These are phyloP conservation scores for Solanum bukasovii DNA, from an alignment of 257 asterid species.

Conservation along the genomic window DNA sequence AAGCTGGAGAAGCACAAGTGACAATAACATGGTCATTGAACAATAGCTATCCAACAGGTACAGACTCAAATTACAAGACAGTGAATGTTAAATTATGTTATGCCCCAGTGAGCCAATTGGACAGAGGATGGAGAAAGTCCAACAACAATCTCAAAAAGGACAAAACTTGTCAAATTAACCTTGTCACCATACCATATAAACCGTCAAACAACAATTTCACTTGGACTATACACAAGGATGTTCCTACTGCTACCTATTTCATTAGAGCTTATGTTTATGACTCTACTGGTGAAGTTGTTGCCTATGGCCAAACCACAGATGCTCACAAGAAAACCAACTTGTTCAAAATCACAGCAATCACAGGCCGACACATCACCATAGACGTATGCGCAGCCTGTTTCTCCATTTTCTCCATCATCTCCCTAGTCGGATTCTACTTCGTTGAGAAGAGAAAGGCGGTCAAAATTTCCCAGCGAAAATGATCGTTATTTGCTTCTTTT, in stretches of 20 bases:
- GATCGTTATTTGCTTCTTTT: background rate
- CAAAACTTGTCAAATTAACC: slow-evolving; percentile 59
- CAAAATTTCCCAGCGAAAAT: slow-evolving; percentile 12
- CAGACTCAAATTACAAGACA: slow-evolving; percentile 34
- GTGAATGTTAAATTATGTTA: slow-evolving; percentile 50
- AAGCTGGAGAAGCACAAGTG: slow-evolving; percentile 39
- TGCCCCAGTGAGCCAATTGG: slow-evolving; percentile 65
- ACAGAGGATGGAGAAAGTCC: slow-evolving; percentile 67
- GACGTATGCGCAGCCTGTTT: slow-evolving; percentile 54
- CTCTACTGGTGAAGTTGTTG: slow-evolving; percentile 26
- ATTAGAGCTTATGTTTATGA: slow-evolving; percentile 41
- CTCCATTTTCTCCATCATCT: slow-evolving; percentile 53
- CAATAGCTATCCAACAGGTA: slow-evolving; percentile 15
- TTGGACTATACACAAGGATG: slow-evolving; percentile 29
- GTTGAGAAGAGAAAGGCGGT: slow-evolving; percentile 45
- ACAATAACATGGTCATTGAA: slow-evolving; percentile 40
- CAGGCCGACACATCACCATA: slow-evolving; percentile 48
- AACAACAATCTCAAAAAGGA: slow-evolving; percentile 39
- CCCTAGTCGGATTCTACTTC: slow-evolving; percentile 56
- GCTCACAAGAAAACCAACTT: slow-evolving; percentile 28
- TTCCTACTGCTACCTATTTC: slow-evolving; percentile 58
- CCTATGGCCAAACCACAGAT: slow-evolving; percentile 55
- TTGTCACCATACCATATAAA: slow-evolving; percentile 28
- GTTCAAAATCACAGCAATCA: slow-evolving; percentile 29
- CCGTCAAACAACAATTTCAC: slow-evolving; percentile 24